Conservation (phyloP, 768 basidiomycete species). For the Suillus lakei region DNA sequence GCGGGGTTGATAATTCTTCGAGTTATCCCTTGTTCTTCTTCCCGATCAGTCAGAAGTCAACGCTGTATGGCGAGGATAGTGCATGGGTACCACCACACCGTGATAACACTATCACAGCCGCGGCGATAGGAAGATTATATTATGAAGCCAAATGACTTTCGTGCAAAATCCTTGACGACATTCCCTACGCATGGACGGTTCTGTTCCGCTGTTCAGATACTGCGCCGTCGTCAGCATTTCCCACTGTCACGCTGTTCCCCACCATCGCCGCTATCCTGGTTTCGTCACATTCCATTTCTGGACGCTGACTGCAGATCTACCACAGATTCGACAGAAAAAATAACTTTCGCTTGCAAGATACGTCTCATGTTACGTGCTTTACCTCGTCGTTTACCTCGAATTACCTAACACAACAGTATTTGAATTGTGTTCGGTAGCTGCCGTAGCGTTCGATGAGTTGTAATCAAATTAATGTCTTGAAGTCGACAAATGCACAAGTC, state of each 20-base stretch:
- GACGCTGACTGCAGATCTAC: neutral
- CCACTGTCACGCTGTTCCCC: neutral
- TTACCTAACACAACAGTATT: neutral
- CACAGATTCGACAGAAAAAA: neutral
- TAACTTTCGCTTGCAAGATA: conserved; percentile 1
- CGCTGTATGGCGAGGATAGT: conserved; percentile 40
- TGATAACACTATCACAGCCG: conserved; percentile 45
- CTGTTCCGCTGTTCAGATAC: conserved; percentile 74
- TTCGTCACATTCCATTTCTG: neutral
- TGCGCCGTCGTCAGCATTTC: neutral
- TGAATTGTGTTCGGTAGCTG: neutral
- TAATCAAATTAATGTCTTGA: neutral
- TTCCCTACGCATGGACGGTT: conserved; percentile 45
- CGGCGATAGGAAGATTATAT: conserved; percentile 45
- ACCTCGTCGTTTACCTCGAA: conserved; percentile 6
- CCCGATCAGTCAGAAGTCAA: conserved; percentile 30
- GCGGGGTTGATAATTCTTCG: conserved; percentile 9
- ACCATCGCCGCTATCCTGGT: neutral
- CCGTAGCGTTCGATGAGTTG: neutral
- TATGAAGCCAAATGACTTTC: conserved; percentile 65
- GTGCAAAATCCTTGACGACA: conserved; percentile 23
- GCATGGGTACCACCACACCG: conserved; percentile 32
- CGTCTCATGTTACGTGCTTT: conserved; percentile 5
- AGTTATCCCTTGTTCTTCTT: neutral
- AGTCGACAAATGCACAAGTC: neutral